Evolutionary conservation across 768 basidiomycete genomes (phyloP).

Genomic region (Podaxis mareebaensis): DNA sequence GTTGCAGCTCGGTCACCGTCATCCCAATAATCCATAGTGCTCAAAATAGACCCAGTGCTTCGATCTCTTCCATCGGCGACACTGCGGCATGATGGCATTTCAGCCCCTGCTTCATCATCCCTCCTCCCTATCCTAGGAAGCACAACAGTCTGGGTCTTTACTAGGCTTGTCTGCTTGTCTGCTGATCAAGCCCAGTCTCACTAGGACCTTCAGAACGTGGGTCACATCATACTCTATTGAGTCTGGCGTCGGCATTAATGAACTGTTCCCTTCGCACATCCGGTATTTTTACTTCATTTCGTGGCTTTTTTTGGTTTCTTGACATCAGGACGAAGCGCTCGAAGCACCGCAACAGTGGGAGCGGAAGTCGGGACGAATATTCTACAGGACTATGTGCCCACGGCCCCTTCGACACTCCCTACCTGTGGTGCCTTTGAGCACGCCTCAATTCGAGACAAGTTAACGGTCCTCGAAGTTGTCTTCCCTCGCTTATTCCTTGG

Average conservation of each 20-base stretch:
- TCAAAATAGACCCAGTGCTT: slow-evolving; percentile 2
- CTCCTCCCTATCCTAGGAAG: not conserved
- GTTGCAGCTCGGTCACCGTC: not conserved
- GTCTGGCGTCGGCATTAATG: not conserved
- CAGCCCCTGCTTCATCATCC: not conserved
- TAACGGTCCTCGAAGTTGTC: not conserved
- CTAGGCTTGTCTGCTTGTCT: not conserved
- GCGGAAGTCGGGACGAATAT: not conserved
- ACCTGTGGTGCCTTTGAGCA: not conserved
- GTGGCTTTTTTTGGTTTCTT: not conserved
- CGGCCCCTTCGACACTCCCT: not conserved
- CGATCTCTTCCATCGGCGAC: slow-evolving; percentile 4
- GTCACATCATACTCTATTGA: slow-evolving; percentile 10
- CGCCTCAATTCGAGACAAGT: not conserved
- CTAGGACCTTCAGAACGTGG: not conserved
- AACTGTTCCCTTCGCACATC: slow-evolving; percentile 5
- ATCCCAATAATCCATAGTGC: not conserved
- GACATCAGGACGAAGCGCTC: slow-evolving; percentile 4
- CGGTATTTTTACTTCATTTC: slow-evolving; percentile 2
- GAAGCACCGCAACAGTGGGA: slow-evolving; percentile 2
- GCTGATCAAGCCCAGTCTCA: not conserved
- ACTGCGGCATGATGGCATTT: slow-evolving; percentile 10
- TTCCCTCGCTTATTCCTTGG: not conserved
- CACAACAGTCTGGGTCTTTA: not conserved
- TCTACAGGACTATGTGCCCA: not conserved